Evolutionary conservation across 768 basidiomycete species (phyloP), one percentile per base, ranked within the genome.

Genomic region (Boletus sp.): DNA sequence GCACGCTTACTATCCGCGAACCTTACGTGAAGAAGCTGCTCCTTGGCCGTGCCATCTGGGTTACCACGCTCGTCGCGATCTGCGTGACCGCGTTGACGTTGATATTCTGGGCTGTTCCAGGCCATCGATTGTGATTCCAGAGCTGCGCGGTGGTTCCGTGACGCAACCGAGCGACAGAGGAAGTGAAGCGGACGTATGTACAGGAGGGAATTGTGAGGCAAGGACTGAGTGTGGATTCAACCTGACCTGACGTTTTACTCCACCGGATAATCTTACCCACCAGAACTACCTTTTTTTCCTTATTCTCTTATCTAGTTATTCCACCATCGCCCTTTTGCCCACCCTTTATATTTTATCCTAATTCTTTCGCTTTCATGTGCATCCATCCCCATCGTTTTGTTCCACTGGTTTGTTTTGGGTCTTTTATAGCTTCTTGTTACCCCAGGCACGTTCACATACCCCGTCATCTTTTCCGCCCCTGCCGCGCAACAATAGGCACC

Each of bases 31-130:
- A 84, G 75, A 95, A 92, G 71, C 80, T 99, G 14, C 81, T 98
- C 8, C 69, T 92, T 17, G 90, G 93, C 10, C 87, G 97, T 35
- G 92, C 95, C 8, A 82, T 96, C 55, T 97, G 94, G 93, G 92
- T 98, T 54, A 81, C 83, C 47, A 77, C 91, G 36, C 79, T 96
- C 36, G 90, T 95, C 42, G 81, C 87, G 9, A 78, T 82, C 41
- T 83, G 91, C 59, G 86, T 90, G 53, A 84, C 87, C 17, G 88
- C 85, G 10, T 76, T 96, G 68, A 94, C 94, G 5, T 80, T 98
- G 68, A 76, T 98, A 54, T 99, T 98, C 79, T 94, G 91, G 86
- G 92, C 91, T 41, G 94, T 99, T 37, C 96, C 96, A 8, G 96
- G 96, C 0, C 89, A 98, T 73, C 80, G 94, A 58, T 82, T 98